phyloP scores from a whole-genome alignment of 352 stramenopile genomes.

The Phytophthora pinifolia region DNA sequence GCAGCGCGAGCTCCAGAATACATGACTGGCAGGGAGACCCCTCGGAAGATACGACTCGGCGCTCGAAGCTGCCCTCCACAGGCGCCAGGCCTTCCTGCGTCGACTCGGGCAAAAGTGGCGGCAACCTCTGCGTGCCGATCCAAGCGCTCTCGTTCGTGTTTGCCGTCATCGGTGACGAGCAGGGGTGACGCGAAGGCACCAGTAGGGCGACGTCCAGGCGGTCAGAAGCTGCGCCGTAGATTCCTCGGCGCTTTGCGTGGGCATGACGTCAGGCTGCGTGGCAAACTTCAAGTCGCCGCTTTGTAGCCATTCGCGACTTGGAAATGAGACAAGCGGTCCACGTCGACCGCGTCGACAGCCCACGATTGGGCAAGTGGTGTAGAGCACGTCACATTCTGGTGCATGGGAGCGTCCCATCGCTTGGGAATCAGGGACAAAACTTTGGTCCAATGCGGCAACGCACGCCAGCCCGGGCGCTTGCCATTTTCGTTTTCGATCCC shows the following conservation, averaged over 20 bases:
- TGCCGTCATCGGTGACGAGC: conserved; percentile 11
- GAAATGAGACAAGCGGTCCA: conserved; percentile 6
- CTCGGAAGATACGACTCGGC: no score
- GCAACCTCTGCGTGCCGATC: conserved; percentile 44
- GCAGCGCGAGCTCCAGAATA: conserved; percentile 45
- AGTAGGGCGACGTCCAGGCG: conserved; percentile 19
- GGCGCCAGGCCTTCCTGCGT: conserved; percentile 30
- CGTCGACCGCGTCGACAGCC: background rate
- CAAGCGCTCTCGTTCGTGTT: conserved; percentile 64
- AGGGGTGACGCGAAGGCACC: background rate
- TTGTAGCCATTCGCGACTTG: no score
- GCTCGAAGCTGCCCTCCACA: no score
- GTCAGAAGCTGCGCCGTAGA: conserved; percentile 39
- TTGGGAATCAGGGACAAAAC: no score
- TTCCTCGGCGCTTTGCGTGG: no score
- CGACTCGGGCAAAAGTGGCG: conserved; percentile 32
- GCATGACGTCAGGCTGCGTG: no score
- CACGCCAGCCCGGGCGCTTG: background rate
- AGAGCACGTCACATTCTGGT: conserved; percentile 2
- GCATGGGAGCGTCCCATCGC: conserved; percentile 10
- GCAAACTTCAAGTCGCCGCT: conserved; percentile 1
- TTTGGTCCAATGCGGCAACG: no score
- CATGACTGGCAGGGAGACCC: conserved; percentile 43
- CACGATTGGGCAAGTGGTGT: conserved; percentile 1
- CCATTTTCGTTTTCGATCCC: conserved; percentile 28